These are phyloP conservation scores for Tillandsia leiboldiana DNA, from an alignment of 176 grass and related monocot species.

Conservation along the genomic window DNA sequence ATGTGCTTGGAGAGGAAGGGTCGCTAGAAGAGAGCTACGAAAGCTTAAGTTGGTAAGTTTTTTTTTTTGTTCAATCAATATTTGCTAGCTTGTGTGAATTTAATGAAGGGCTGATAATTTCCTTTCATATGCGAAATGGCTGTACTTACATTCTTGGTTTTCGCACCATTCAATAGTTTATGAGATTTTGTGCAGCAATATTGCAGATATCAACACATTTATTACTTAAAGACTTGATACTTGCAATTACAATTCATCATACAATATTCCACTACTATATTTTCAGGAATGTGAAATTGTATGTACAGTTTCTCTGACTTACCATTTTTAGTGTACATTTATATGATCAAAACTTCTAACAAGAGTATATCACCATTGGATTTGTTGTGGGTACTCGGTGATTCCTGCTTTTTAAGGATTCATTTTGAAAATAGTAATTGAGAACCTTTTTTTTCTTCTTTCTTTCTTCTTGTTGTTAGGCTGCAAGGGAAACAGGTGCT, in stretches of 20 bases:
- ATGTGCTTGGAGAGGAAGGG: constrained; percentile 92
- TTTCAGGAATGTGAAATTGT: background rate
- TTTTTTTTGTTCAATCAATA: constrained; percentile 16
- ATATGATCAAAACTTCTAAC: too few relatives aligned
- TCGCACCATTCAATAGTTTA: background rate
- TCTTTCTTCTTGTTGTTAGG: constrained; percentile 40
- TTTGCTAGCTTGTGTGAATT: background rate
- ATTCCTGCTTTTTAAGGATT: background rate
- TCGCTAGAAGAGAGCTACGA: constrained; percentile 82
- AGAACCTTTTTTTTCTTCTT: constrained; percentile 9
- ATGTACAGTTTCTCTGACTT: too few relatives aligned
- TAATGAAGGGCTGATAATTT: background rate
- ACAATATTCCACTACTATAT: background rate
- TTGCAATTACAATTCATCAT: background rate
- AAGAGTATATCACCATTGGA: too few relatives aligned
- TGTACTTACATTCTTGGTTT: background rate
- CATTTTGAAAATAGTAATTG: background rate
- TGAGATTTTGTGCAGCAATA: background rate
- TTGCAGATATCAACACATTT: background rate
- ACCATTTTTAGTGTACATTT: too few relatives aligned
- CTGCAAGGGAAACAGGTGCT: constrained; percentile 93
- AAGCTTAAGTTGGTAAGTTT: constrained; percentile 83
- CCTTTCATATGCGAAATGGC: background rate
- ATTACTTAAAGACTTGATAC: background rate
- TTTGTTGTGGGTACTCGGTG: too few relatives aligned